These are phyloP conservation scores for Penicillium longicatenatum DNA, from an alignment of 495 filamentous ascomycete species.

Conservation along the genomic window DNA sequence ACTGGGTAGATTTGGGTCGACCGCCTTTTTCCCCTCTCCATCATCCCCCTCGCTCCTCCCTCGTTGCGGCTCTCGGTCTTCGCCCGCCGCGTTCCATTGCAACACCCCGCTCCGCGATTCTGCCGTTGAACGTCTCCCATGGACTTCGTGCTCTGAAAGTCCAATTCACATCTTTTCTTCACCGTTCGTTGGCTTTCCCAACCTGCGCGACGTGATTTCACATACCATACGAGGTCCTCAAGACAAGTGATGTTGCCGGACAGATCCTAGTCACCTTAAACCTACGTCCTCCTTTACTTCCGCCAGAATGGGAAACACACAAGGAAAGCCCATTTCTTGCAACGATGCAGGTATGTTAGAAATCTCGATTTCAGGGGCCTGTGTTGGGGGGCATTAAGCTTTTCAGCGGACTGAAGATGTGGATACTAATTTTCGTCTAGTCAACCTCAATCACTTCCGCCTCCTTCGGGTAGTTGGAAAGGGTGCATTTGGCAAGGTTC, in stretches of 20 bases:
- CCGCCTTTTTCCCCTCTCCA: background rate
- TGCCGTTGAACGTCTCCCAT: slow-evolving; percentile 24
- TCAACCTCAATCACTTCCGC: slow-evolving; percentile 97
- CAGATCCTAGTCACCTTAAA: slow-evolving; percentile 22
- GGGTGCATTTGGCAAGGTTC: slow-evolving; percentile 96
- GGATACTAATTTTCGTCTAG: slow-evolving; percentile 45
- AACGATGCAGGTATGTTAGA: slow-evolving; percentile 82
- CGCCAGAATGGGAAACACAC: slow-evolving; percentile 82
- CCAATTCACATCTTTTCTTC: slow-evolving; percentile 1
- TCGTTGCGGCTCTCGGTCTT: background rate
- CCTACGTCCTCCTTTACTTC: slow-evolving; percentile 21
- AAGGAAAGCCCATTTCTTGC: slow-evolving; percentile 89
- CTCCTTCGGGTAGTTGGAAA: slow-evolving; percentile 94
- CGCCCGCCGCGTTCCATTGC: slow-evolving; percentile 16
- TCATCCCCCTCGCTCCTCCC: background rate
- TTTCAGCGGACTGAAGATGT: background rate
- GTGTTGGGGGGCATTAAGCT: background rate
- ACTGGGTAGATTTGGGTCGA: background rate
- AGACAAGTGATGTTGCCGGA: slow-evolving; percentile 39
- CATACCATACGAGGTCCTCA: slow-evolving; percentile 1
- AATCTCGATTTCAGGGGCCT: background rate
- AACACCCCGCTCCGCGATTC: slow-evolving; percentile 25
- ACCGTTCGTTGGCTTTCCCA: background rate
- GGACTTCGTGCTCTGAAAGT: slow-evolving; percentile 19
- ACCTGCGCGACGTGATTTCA: slow-evolving; percentile 2